phyloP scores from a whole-genome alignment of 1,284 basidiomycete species.

The Lignosus rhinocerotis region DNA sequence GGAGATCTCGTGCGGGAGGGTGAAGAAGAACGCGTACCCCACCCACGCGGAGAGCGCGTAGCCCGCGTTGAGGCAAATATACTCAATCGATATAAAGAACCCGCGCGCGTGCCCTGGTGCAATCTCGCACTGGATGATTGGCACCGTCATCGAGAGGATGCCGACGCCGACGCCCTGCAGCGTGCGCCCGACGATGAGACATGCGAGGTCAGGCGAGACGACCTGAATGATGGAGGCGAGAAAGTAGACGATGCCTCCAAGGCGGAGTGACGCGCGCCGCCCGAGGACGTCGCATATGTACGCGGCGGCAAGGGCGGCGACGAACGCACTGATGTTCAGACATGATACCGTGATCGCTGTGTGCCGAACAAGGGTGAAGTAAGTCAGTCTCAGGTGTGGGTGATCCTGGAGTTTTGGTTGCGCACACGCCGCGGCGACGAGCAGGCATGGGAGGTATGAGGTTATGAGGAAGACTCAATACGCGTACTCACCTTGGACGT shows the following conservation, averaged over 20 bases:
- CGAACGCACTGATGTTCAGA: slow-evolving; percentile 50
- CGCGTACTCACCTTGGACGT: slow-evolving; percentile 40
- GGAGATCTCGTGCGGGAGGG: slow-evolving; percentile 48
- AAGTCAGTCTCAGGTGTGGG: not conserved
- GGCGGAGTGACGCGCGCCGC: slow-evolving; percentile 47
- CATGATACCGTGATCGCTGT: slow-evolving; percentile 53
- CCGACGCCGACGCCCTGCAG: slow-evolving; percentile 51
- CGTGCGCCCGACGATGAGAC: slow-evolving; percentile 46
- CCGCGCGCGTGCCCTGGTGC: slow-evolving; percentile 53
- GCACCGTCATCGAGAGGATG: slow-evolving; percentile 54
- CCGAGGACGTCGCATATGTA: slow-evolving; percentile 52
- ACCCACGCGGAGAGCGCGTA: slow-evolving; percentile 54
- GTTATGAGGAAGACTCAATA: slow-evolving; percentile 5
- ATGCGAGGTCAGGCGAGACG: slow-evolving; percentile 43
- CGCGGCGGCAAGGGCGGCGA: slow-evolving; percentile 46
- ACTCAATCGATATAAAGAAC: slow-evolving; percentile 53
- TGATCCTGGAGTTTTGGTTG: no score
- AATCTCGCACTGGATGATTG: slow-evolving; percentile 55
- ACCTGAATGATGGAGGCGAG: slow-evolving; percentile 49
- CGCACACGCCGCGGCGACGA: no score
- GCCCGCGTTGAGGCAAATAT: slow-evolving; percentile 51
- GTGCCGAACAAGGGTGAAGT: not conserved
- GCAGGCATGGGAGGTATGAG: no score
- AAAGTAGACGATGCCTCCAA: slow-evolving; percentile 50
- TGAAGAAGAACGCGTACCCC: slow-evolving; percentile 52